Evolutionary conservation across 441 rosid species (phyloP).

Genomic region (Pelargonium cotyledonis): DNA sequence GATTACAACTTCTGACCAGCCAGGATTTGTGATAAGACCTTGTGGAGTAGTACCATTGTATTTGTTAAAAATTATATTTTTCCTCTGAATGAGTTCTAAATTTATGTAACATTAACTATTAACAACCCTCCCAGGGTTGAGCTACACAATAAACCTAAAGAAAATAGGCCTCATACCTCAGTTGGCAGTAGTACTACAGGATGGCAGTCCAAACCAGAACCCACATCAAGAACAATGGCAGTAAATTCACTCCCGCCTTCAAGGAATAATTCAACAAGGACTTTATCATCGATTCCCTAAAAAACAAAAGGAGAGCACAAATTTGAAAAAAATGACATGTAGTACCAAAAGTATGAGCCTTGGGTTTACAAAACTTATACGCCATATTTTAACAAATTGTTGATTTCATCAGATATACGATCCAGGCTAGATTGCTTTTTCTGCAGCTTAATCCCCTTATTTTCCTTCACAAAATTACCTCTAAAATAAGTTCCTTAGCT

Average conservation of each 20-base stretch:
- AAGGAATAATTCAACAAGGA: constrained; percentile 71
- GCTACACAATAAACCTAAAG: constrained; percentile 8
- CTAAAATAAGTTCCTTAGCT: constrained; percentile 56
- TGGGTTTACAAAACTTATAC: background rate
- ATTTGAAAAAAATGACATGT: constrained; percentile 5
- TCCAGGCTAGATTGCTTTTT: background rate
- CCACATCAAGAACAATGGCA: constrained; percentile 88
- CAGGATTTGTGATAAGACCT: background rate
- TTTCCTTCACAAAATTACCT: constrained; percentile 38
- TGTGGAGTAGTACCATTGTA: too few species aligned
- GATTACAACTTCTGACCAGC: background rate
- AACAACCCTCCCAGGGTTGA: background rate
- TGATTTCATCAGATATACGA: constrained; percentile 9
- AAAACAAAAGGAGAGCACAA: constrained; percentile 16
- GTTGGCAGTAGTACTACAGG: constrained; percentile 86
- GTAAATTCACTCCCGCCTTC: constrained; percentile 89
- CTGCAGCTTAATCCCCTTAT: background rate
- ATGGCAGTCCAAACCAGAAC: constrained; percentile 58
- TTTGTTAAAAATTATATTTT: too few species aligned
- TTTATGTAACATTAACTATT: too few species aligned
- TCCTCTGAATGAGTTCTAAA: too few species aligned
- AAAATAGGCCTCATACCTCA: constrained; percentile 52
- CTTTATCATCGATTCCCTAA: constrained; percentile 81
- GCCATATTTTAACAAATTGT: constrained; percentile 8
- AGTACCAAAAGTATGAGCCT: background rate